These are phyloP conservation scores for Rubroshorea leprosula DNA, from an alignment of 345 rosid species.

Conservation along the genomic window DNA sequence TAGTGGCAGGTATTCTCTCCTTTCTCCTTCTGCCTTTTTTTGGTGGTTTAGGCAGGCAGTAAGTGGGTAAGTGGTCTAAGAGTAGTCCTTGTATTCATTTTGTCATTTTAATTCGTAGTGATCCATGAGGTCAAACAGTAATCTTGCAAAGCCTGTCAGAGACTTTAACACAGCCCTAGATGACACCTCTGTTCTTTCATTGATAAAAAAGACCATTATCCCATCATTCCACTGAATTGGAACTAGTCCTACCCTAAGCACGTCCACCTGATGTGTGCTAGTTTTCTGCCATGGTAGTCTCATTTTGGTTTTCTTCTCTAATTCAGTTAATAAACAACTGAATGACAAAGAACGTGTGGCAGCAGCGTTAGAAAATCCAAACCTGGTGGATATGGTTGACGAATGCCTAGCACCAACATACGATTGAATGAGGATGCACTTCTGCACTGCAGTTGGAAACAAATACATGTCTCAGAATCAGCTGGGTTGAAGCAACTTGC, in stretches of 20 bases:
- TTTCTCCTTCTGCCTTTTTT: neutral
- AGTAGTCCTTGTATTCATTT: neutral
- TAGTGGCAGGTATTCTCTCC: constrained; percentile 60
- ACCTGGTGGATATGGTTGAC: constrained; percentile 82
- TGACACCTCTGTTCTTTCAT: too few species aligned
- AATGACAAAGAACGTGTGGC: constrained; percentile 94
- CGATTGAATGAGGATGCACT: constrained; percentile 24
- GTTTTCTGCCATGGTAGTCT: neutral
- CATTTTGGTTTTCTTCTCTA: neutral
- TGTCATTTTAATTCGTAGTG: neutral
- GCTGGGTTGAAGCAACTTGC: too few species aligned
- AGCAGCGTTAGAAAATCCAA: constrained; percentile 91
- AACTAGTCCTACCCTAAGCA: neutral
- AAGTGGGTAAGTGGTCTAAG: too few species aligned
- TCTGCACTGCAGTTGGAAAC: too few species aligned
- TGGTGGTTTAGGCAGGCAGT: too few species aligned
- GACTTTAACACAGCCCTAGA: too few species aligned
- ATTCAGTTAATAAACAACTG: constrained; percentile 87
- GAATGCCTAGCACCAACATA: constrained; percentile 70
- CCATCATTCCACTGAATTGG: neutral
- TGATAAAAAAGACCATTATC: too few species aligned
- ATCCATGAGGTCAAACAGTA: too few species aligned
- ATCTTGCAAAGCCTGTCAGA: too few species aligned
- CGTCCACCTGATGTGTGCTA: neutral
- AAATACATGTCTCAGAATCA: too few species aligned